Evolutionary conservation across 768 basidiomycete species (phyloP).

Genomic region (Xerocomellus intermedius): DNA sequence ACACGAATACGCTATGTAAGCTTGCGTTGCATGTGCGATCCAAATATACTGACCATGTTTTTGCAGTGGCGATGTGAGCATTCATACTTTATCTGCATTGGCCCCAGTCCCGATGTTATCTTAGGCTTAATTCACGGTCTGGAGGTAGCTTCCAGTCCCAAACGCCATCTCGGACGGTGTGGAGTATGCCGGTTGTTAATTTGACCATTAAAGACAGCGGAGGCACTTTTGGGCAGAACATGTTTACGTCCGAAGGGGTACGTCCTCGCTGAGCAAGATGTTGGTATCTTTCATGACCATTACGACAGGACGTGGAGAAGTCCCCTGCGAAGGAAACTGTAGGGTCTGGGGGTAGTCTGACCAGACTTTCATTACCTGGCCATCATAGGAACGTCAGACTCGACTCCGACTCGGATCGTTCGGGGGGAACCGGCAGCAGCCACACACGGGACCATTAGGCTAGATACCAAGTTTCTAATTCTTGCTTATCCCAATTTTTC

Average conservation of each 20-base stretch:
- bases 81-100: background rate
- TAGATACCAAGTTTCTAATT: background rate
- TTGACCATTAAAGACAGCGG: background rate
- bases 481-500: background rate
- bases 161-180: background rate
- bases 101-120: background rate
- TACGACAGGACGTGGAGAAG: conserved; percentile 5
- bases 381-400: background rate
- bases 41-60: background rate
- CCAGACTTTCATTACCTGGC: background rate
- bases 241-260: conserved; percentile 4
- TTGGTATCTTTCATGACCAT: background rate
- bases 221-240: background rate
- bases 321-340: background rate
- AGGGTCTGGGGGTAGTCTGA: background rate
- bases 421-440: background rate
- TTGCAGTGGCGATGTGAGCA: conserved; percentile 16
- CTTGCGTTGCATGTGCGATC: background rate
- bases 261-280: background rate
- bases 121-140: conserved; percentile 15
- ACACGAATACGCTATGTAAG: conserved; percentile 22
- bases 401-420: background rate
- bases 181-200: conserved; percentile 10
- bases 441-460: background rate
- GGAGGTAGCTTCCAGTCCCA: conserved; percentile 1